Base-by-base conservation (phyloP, 2,329 filamentous ascomycete species). In the Coccinonectria pachysandricola region DNA sequence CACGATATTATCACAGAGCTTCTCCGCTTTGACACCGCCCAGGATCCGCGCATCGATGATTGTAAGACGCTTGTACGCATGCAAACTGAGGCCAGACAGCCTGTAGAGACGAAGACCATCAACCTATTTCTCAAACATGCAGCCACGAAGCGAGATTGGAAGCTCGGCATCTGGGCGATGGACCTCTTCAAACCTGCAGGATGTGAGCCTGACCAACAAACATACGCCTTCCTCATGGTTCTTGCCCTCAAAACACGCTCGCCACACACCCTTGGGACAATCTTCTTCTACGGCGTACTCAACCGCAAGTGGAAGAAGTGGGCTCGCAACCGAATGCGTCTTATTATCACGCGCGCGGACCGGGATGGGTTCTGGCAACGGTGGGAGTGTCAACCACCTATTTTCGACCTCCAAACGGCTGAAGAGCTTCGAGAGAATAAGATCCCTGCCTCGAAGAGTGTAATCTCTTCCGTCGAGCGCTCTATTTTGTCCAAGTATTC, bases 1-100 rank as follows among this genome's bases (percentile, higher is more conserved):
- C 55, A 60, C 37, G 40, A 39, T 17, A 54, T 64, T 13, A 34
- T 67, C n/a, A 44, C 53, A 3, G 58, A 64, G 22, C 52, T 64
- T 13, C 54, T 60, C 24, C 48, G 53, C 15, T 54, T 64, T 40
- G 47, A 58, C 21, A 43, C 42, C 5, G 31, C 27, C 13, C 25
- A 42, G 7, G 24, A 45, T 24, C 26, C 36, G 3, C 31, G 39
- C 8, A 36, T 46, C 17, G 31, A 37, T 9, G 48, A 53, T 11
- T 48, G 51, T 22, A 41, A 46, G 22, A 22, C 34, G 2, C 38
- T 57, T 14, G 28, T 56, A 12, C 27, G 43, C 1, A 36, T 39
- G 3, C 40, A 45, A 13, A 35, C 30, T 3, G 33, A 47, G 5
- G 42, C 46, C 19, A 38, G 42, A 6, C 24, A 31, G 20, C 29